These are phyloP conservation scores for Rhynchospora tenuis DNA, from an alignment of 176 grass and related monocot genomes.

Conservation along the genomic window DNA sequence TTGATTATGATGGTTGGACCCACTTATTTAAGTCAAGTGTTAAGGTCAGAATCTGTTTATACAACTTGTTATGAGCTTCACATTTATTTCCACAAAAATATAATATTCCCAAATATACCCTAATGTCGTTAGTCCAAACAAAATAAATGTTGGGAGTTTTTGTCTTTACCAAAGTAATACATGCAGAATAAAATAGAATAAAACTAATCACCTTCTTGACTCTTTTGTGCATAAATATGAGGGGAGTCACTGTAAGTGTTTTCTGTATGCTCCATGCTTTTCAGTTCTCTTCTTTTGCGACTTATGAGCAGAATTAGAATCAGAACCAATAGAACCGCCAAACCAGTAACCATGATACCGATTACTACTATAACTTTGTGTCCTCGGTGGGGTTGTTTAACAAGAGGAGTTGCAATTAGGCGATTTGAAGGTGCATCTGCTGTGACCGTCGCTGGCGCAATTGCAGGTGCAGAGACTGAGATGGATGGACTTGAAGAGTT, in stretches of 20 bases:
- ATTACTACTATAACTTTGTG: slow-evolving; percentile 48
- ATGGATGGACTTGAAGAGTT: slow-evolving; percentile 41
- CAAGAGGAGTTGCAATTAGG: slow-evolving; percentile 40
- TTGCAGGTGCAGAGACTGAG: slow-evolving; percentile 27
- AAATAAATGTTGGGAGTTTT: not conserved
- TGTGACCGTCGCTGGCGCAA: slow-evolving; percentile 49
- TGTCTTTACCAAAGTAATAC: not conserved
- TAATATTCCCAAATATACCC: not conserved
- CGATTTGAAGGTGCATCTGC: slow-evolving; percentile 41
- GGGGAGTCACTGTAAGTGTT: slow-evolving; percentile 37
- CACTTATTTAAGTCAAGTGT: no score
- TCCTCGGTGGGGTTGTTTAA: slow-evolving; percentile 37
- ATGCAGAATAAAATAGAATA: not conserved
- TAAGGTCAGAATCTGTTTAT: not conserved
- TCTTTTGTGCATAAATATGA: slow-evolving; percentile 36
- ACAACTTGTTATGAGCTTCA: not conserved
- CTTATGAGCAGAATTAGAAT: slow-evolving; percentile 72
- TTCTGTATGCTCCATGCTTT: slow-evolving; percentile 43
- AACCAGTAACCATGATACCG: slow-evolving; percentile 65
- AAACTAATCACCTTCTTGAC: slow-evolving; percentile 55
- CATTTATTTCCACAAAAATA: not conserved
- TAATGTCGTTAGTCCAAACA: not conserved
- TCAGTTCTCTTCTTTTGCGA: slow-evolving; percentile 71
- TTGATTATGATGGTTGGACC: not conserved
- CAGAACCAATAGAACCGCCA: slow-evolving; percentile 58